Percentiles rank a stretch among this genome's conserved stretches.
phyloP scores from a whole-genome alignment of 352 stramenopile genomes.

The Phytophthora syringae region DNA sequence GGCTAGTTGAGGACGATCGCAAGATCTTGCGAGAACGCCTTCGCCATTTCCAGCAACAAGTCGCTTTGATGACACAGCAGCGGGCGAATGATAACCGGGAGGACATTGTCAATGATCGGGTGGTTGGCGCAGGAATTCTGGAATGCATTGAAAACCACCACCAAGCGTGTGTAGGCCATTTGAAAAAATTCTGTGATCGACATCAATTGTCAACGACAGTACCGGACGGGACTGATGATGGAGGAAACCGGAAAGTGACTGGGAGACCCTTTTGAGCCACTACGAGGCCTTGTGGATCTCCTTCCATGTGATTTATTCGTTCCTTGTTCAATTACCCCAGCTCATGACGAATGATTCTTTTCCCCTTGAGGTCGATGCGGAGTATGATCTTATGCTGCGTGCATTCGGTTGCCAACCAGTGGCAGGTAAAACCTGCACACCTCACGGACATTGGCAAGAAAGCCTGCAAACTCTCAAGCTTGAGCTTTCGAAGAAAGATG shows the following conservation, averaged over 20 bases:
- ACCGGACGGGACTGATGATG: background rate
- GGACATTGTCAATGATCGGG: background rate
- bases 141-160: slow-evolving; percentile 25
- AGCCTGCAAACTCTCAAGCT: slow-evolving; percentile 12
- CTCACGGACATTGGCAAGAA: background rate
- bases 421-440: background rate
- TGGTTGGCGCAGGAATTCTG: background rate
- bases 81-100: background rate
- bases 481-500: slow-evolving; percentile 30
- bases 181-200: slow-evolving; percentile 16
- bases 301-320: slow-evolving; percentile 25
- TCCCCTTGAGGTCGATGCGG: background rate
- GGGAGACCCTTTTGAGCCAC: slow-evolving; percentile 21
- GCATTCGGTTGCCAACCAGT: slow-evolving; percentile 10
- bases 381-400: background rate
- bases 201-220: background rate
- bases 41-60: slow-evolving; percentile 19
- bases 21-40: slow-evolving; percentile 22
- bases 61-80: slow-evolving; percentile 16
- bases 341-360: background rate
- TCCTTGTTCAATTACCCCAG: background rate
- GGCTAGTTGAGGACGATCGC: slow-evolving; percentile 20
- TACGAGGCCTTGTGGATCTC: slow-evolving; percentile 39
- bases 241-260: slow-evolving; percentile 1
- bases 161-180: slow-evolving; percentile 19